These are phyloP conservation scores for Helenozyma baotianmanensis DNA, from an alignment of 805 yeast species.

Conservation along the genomic window DNA sequence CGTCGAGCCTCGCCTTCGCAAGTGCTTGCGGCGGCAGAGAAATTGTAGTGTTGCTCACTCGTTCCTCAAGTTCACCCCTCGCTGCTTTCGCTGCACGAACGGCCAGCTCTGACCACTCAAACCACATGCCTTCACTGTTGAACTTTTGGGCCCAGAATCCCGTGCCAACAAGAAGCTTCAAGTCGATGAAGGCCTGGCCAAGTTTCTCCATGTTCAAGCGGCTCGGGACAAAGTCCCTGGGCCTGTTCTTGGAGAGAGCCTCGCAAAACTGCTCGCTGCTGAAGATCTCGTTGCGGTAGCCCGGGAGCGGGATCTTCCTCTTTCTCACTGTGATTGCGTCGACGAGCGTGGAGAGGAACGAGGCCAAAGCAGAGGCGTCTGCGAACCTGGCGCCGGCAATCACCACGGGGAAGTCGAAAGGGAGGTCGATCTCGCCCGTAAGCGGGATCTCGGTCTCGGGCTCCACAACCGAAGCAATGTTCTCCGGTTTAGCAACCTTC, in stretches of 20 bases:
- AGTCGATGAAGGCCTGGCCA: slow-evolving; percentile 37
- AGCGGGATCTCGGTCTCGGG: not conserved
- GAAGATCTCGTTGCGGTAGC: slow-evolving; percentile 36
- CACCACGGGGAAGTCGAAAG: slow-evolving; percentile 29
- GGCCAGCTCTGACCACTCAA: slow-evolving; percentile 36
- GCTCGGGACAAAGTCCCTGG: slow-evolving; percentile 32
- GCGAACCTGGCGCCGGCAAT: slow-evolving; percentile 24
- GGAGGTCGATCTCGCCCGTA: not conserved
- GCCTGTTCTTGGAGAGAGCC: slow-evolving; percentile 20
- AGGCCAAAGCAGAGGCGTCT: slow-evolving; percentile 16
- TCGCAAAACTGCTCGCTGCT: slow-evolving; percentile 36
- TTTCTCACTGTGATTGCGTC: slow-evolving; percentile 20
- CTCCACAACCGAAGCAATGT: not conserved
- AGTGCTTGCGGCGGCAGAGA: not conserved
- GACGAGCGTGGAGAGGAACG: slow-evolving; percentile 21
- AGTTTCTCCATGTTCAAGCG: slow-evolving; percentile 34
- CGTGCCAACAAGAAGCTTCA: slow-evolving; percentile 27
- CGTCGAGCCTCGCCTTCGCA: slow-evolving; percentile 7
- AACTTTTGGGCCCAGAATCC: slow-evolving; percentile 33
- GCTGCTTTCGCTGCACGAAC: not conserved
- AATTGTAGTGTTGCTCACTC: too few species aligned
- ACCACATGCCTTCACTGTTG: slow-evolving; percentile 40
- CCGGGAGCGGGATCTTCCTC: slow-evolving; percentile 37
- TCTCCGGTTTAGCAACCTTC: too few species aligned
- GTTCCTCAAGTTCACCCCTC: too few species aligned